These are phyloP conservation scores for Kluyveromyces sp. DNA, from an alignment of 1,139 yeast genomes.

Conservation along the genomic window DNA sequence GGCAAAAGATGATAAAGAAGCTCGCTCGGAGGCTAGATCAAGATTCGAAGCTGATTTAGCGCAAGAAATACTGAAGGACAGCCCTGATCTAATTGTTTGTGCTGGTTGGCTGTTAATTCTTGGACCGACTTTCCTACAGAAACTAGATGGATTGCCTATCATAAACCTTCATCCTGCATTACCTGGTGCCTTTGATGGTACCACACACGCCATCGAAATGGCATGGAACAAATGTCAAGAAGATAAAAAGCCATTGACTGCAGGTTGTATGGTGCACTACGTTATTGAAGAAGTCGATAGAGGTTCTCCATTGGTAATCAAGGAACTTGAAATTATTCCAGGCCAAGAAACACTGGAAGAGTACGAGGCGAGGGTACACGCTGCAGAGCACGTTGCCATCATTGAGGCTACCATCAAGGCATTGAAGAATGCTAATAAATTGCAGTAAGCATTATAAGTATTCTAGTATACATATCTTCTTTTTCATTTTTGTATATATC, in stretches of 20 bases:
- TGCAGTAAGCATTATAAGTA: not conserved
- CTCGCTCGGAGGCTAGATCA: slow-evolving; percentile 54
- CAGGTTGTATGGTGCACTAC: slow-evolving; percentile 96
- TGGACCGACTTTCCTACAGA: slow-evolving; percentile 65
- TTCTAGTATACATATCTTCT: not conserved
- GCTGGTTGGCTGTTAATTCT: slow-evolving; percentile 98
- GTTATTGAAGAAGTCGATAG: slow-evolving; percentile 92
- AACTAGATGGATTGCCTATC: slow-evolving; percentile 62
- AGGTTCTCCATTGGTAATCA: slow-evolving; percentile 82
- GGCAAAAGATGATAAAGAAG: slow-evolving; percentile 48
- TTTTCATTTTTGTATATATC: too few species aligned
- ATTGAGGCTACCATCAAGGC: slow-evolving; percentile 80
- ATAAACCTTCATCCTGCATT: slow-evolving; percentile 94
- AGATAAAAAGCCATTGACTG: slow-evolving; percentile 42
- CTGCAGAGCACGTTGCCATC: slow-evolving; percentile 77
- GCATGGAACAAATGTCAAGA: slow-evolving; percentile 93
- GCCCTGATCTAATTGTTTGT: slow-evolving; percentile 84
- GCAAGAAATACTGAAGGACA: slow-evolving; percentile 46
- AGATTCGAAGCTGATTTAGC: slow-evolving; percentile 75
- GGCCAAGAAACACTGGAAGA: slow-evolving; percentile 63
- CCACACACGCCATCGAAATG: slow-evolving; percentile 83
- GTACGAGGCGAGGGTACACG: slow-evolving; percentile 81
- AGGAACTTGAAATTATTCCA: slow-evolving; percentile 60
- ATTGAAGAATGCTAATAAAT: slow-evolving; percentile 25
- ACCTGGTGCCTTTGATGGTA: slow-evolving; percentile 96